Percentiles rank a stretch among this genome's conserved stretches.
phyloP scores from a whole-genome alignment of 768 basidiomycete genomes.

The Pleurotus salmoneostramineus region DNA sequence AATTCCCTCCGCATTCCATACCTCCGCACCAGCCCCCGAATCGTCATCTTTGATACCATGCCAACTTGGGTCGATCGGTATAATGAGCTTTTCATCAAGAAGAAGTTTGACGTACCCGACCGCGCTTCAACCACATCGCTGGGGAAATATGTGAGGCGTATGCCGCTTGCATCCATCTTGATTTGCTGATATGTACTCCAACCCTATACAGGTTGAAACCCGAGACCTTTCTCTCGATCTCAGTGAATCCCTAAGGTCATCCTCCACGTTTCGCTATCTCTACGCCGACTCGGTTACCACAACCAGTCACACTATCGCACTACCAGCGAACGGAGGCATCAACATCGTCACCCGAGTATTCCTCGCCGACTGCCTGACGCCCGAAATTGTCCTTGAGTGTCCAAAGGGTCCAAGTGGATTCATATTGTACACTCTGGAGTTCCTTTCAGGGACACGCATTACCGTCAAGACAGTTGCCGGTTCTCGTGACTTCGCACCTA shows the following conservation, averaged over 20 bases:
- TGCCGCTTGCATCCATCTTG: not conserved
- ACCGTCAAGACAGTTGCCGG: not conserved
- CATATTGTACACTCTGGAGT: not conserved
- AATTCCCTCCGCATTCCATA: not conserved
- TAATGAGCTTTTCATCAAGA: not conserved
- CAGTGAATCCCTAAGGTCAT: not conserved
- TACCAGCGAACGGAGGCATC: not conserved
- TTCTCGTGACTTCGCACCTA: not conserved
- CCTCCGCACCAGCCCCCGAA: not conserved
- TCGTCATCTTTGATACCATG: too few relatives aligned
- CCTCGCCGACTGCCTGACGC: not conserved
- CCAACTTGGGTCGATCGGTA: not conserved
- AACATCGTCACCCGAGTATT: not conserved
- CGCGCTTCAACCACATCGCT: not conserved
- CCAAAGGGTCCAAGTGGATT: not conserved
- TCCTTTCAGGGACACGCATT: not conserved
- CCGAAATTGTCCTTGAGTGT: not conserved
- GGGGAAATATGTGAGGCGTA: not conserved
- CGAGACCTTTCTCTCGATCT: not conserved
- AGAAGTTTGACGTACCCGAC: not conserved
- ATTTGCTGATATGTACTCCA: not conserved
- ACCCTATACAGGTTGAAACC: not conserved
- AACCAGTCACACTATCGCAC: not conserved
- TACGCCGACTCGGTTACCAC: not conserved
- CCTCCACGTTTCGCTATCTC: not conserved